Base-by-base conservation (phyloP, 257 asterid species). In the Haberlea rhodopensis region DNA sequence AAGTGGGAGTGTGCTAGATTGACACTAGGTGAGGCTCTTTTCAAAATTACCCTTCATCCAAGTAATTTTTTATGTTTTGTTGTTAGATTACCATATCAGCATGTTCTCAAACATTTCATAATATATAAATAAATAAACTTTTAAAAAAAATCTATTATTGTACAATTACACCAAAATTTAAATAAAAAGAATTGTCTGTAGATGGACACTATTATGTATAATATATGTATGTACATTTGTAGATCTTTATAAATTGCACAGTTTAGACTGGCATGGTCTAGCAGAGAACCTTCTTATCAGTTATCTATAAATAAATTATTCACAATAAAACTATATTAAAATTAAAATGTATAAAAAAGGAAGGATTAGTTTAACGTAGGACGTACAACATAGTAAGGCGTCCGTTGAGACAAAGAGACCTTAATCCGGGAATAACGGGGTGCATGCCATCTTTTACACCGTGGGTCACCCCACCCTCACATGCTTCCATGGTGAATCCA, bases 401-500 rank as follows among this genome's bases (percentile, higher is more conserved):
- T 43, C 51, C 51, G 51, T 15, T 15, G 51, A 81, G 85, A 80
- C 87, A 82, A 67, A 28, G 79, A 75, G 82, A 77, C 83, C 80
- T 65, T 19, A 73, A 76, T 78, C 95, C 90, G 81, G 80, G 37
- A 75, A 75, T 62, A 78, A 80, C 77, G 90, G 89, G 82, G 76
- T 79, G 71, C 84, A 60, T 83, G 80, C 81, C 86, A 82, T 84
- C 69, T 78, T 77, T 71, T 74, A 67, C 68, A 58, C 65, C 66
- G 76, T 79, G 71, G 89, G 87, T 60, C 95, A 78, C 82, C 82
- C 95, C n/a, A 78, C 72, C 82, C 83, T 67, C 89, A 86, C 91
- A 80, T 86, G 95, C 87, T 53, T 70, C 85, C 95, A 86, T 82
- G 88, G n/a, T 84, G 88, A 76, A 40, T 67, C 66, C 77, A 34